Base-by-base conservation (phyloP, 2,329 filamentous ascomycete genomes). In the Xylariales sp. region DNA sequence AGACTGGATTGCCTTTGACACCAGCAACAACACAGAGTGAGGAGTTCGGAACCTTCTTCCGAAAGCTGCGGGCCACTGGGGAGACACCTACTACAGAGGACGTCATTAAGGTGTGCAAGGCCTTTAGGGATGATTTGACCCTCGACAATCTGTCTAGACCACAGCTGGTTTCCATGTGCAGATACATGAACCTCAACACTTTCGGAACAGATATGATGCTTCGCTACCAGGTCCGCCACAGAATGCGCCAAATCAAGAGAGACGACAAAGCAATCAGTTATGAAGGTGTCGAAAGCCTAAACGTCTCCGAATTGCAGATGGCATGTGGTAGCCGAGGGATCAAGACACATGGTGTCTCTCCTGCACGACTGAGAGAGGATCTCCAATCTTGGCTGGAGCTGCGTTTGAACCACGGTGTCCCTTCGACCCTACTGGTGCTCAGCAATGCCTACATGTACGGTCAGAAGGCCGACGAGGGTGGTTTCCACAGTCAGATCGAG, bases 181-280 rank as follows among this genome's bases (percentile, higher is more conserved):
- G 88, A 47, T 98, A 98, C 72, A 90, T 98, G 84, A 96, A 94
- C 67, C 78, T 98, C 43, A 93, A 91, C 70, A 91, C 89, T 1
- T 96, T 97, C 56, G 93, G 93, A 51, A 97, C 93, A 16, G 93
- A 98, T 66, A 88, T 89, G 64, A 95, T 98, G 86, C 82, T 98
- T 38, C 87, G 93, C 42, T 98, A 98, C 69, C 89, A 95, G 62
- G 82, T 98, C 56, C 88, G 93, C 44, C 90, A 97, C 68, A 87
- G 91, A 48, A 98, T 98, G 93, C 82, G 91, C 55, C 93, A 98
- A 68, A 97, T 97, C 74, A 98, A 98, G 81, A 84, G 91, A 49
- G 93, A 98, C 59, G 93, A 98, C 68, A 84, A 83, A 51, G 89
- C 90, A 49, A 98, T 98, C 60, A 86, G 82, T 62, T 95, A 84